phyloP scores from a whole-genome alignment of 495 filamentous ascomycete genomes.

The Neurospora sp. region DNA sequence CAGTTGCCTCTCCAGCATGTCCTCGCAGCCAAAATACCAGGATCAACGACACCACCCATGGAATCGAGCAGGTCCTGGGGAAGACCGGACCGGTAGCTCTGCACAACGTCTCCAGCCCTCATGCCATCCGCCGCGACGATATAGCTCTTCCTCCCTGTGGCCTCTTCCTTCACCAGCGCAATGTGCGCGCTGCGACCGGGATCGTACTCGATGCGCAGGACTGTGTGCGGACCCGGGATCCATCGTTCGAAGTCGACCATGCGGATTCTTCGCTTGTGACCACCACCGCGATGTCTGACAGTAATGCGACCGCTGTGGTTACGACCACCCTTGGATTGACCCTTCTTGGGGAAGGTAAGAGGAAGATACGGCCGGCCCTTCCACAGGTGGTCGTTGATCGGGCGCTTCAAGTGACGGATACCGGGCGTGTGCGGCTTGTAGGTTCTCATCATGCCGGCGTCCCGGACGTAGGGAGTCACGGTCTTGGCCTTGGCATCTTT shows the following conservation, averaged over 20 bases:
- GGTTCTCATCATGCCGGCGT: constrained; percentile 52
- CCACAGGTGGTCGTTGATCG: constrained; percentile 93
- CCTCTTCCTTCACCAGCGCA: constrained; percentile 66
- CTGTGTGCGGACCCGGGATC: constrained; percentile 66
- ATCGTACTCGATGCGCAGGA: constrained; percentile 94
- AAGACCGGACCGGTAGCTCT: constrained; percentile 84
- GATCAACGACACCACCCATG: constrained; percentile 87
- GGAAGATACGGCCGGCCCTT: constrained; percentile 76
- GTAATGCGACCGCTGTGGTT: constrained; percentile 80
- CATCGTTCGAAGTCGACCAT: constrained; percentile 77
- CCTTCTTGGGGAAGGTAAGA: constrained; percentile 83
- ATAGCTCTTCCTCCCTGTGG: constrained; percentile 64
- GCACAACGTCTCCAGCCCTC: constrained; percentile 80
- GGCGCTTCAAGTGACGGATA: constrained; percentile 78
- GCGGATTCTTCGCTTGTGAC: constrained; percentile 80
- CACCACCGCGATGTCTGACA: constrained; percentile 83
- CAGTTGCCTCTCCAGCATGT: constrained; percentile 95
- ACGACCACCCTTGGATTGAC: constrained; percentile 82
- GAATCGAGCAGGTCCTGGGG: constrained; percentile 71
- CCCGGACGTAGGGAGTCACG: constrained; percentile 3
- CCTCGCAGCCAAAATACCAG: constrained; percentile 87
- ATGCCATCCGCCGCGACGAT: constrained; percentile 89
- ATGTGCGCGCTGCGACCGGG: constrained; percentile 90
- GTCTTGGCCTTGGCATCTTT: constrained; percentile 14
- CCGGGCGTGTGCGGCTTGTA: constrained; percentile 95